A percentile compares a stretch with the other conserved stretches of the same genome.
These are phyloP conservation scores for Salix udensis DNA, from an alignment of 345 rosid genomes.

Conservation along the genomic window DNA sequence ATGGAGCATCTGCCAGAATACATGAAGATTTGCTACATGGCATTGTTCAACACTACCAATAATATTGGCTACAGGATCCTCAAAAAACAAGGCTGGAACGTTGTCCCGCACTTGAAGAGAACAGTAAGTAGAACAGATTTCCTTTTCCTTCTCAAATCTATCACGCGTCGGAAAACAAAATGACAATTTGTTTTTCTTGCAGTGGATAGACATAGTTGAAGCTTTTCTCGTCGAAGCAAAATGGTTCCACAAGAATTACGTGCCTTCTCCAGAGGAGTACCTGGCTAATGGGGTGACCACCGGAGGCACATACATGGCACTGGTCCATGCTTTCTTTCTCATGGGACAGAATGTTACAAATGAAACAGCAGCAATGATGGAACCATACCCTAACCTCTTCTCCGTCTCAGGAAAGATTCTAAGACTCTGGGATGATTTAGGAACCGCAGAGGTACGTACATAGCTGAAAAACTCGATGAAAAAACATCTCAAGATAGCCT, in stretches of 20 bases:
- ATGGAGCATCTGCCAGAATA: conserved; percentile 29
- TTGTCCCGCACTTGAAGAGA: conserved; percentile 19
- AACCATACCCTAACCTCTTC: conserved; percentile 26
- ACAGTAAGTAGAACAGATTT: conserved; percentile 8
- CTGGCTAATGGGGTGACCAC: conserved; percentile 17
- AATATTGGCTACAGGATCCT: conserved; percentile 22
- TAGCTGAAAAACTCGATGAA: neutral
- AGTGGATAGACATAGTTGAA: conserved; percentile 29
- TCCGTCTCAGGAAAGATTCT: conserved; percentile 16
- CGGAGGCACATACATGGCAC: conserved; percentile 25
- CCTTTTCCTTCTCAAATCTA: neutral
- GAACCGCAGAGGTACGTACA: conserved; percentile 26
- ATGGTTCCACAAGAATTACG: conserved; percentile 19
- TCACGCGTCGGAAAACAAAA: neutral
- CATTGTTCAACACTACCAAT: conserved; percentile 29
- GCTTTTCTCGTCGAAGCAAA: conserved; percentile 22
- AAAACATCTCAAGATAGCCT: too few relatives aligned
- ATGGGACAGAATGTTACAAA: conserved; percentile 15
- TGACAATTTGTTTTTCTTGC: neutral
- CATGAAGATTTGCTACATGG: conserved; percentile 35
- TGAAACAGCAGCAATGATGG: conserved; percentile 10
- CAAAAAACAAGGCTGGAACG: conserved; percentile 24
- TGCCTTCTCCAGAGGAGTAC: conserved; percentile 21
- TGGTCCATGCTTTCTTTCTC: conserved; percentile 27
- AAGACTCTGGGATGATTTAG: conserved; percentile 31